phyloP scores from a whole-genome alignment of 2,329 filamentous ascomycete species.

The Exophiala sp. region DNA sequence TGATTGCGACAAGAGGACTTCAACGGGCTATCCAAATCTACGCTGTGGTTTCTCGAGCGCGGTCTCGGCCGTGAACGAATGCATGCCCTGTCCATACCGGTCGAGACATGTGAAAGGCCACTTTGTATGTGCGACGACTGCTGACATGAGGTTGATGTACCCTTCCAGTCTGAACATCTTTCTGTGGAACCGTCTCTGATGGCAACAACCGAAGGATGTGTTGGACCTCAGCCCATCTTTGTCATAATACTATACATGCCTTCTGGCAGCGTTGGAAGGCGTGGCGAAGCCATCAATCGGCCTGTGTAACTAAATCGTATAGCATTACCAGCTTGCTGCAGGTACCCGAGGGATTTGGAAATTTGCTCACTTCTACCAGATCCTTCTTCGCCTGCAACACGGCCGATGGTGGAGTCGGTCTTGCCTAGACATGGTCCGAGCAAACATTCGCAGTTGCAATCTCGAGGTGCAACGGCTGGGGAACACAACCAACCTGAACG shows the following conservation, averaged over 20 bases:
- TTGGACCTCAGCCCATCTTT: neutral
- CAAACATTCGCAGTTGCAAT: slow-evolving; percentile 2
- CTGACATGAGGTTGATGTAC: too few species aligned
- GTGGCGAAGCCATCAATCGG: neutral
- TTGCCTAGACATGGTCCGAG: slow-evolving; percentile 6
- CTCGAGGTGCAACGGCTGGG: neutral
- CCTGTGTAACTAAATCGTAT: slow-evolving; percentile 17
- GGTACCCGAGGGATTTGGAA: slow-evolving; percentile 23
- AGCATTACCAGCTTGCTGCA: slow-evolving; percentile 9
- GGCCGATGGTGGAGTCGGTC: neutral
- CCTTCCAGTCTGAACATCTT: too few species aligned
- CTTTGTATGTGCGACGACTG: too few species aligned
- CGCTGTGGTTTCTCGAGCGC: too few species aligned
- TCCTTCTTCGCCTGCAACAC: neutral
- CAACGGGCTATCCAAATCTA: too few species aligned
- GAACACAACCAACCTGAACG: too few species aligned
- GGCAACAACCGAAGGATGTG: too few species aligned
- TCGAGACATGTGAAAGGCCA: too few species aligned
- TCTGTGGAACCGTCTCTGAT: too few species aligned
- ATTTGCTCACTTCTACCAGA: neutral
- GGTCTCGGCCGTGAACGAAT: too few species aligned
- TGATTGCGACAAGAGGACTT: too few species aligned
- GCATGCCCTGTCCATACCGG: too few species aligned
- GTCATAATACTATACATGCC: neutral
- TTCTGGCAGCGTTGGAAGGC: neutral